Percentiles rank a stretch among this genome's conserved stretches.
phyloP scores from a whole-genome alignment of 805 yeast genomes.

The Pichia kluyveri region DNA sequence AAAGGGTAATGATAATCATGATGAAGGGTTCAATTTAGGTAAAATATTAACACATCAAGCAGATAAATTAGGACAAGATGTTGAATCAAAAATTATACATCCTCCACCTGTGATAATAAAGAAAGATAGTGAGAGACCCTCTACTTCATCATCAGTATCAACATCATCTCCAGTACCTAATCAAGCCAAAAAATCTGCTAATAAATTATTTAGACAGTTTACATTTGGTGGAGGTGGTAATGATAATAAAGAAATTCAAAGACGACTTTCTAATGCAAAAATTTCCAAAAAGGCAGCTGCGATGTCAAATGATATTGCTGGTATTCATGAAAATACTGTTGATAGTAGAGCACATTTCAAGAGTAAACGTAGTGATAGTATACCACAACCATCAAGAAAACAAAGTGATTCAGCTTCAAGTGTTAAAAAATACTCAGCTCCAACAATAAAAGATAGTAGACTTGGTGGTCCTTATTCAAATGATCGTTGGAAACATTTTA shows the following conservation, averaged over 20 bases:
- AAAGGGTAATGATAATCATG: constrained; percentile 2
- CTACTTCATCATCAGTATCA: not conserved
- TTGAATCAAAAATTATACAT: constrained; percentile 9
- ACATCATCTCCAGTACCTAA: not conserved
- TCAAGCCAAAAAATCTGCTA: constrained; percentile 1
- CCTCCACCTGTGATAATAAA: not conserved
- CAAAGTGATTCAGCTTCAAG: not conserved
- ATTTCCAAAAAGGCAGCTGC: constrained; percentile 34
- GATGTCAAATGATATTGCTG: constrained; percentile 38
- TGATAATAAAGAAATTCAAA: constrained; percentile 23
- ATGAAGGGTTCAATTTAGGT: constrained; percentile 16
- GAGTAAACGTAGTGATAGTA: not conserved
- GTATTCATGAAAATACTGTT: constrained; percentile 22
- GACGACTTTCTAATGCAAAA: constrained; percentile 28
- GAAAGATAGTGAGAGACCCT: not conserved
- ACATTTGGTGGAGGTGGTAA: constrained; percentile 24
- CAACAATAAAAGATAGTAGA: constrained; percentile 1
- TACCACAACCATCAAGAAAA: not conserved
- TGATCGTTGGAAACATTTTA: constrained; percentile 12
- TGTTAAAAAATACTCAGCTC: not conserved
- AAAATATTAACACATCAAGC: constrained; percentile 17
- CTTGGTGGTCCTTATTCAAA: constrained; percentile 7
- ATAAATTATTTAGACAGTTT: constrained; percentile 19
- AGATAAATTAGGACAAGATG: constrained; percentile 13
- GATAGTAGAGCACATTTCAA: constrained; percentile 5